Evolutionary conservation across 75 land plant genomes (phyloP).

Genomic region (Selaginella tamariscina): DNA sequence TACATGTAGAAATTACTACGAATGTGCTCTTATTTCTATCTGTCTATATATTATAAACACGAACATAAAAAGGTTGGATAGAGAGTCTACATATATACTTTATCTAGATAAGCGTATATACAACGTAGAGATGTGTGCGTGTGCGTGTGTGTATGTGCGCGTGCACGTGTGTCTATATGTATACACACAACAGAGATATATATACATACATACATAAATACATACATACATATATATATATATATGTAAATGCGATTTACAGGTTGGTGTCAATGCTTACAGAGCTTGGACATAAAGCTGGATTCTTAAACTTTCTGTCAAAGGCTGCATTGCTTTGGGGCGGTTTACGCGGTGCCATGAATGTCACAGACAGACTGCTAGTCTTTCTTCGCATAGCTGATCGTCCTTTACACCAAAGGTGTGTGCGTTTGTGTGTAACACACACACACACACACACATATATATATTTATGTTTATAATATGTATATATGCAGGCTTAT

Average conservation of each 20-base stretch:
- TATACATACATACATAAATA: no score
- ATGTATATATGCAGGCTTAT: conserved; percentile 41
- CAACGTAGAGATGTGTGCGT: no score
- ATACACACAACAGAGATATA: no score
- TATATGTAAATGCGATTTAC: not conserved
- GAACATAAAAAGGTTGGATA: no score
- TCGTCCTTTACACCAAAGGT: conserved; percentile 82
- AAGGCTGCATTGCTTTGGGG: conserved; percentile 93
- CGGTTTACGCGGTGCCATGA: conserved; percentile 97
- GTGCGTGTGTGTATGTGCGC: no score
- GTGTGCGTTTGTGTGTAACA: not conserved
- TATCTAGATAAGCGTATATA: no score
- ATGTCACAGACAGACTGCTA: conserved; percentile 84
- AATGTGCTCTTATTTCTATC: no score
- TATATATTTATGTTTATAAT: not conserved
- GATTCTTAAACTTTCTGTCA: conserved; percentile 56
- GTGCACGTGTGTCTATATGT: no score
- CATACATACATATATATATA: no score
- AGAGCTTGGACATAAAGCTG: conserved; percentile 85
- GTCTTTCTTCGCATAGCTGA: conserved; percentile 60
- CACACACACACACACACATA: not conserved
- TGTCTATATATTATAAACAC: no score
- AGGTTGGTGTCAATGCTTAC: conserved; percentile 83
- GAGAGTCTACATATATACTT: no score
- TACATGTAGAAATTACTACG: no score